Evolutionary conservation across 345 rosid genomes (phyloP).

Genomic region (Nephelium lappaceum): DNA sequence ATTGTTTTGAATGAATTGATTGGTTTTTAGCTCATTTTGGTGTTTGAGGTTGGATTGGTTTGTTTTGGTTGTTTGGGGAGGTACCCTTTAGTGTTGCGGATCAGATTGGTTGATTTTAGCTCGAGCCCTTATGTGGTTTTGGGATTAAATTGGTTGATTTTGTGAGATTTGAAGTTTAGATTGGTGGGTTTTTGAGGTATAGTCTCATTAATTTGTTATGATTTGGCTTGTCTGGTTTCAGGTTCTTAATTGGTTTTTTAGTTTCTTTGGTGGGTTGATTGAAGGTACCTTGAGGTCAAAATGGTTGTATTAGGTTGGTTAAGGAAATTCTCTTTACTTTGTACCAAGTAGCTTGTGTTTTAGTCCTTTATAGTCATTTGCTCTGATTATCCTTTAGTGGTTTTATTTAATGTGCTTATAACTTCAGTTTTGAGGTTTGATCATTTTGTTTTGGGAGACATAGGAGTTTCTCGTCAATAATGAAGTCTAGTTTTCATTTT

Average conservation of each 20-base stretch:
- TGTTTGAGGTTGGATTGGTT: slow-evolving; percentile 5
- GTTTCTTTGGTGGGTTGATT: neutral
- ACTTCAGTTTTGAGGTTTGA: neutral
- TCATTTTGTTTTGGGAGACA: neutral
- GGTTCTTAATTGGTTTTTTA: neutral
- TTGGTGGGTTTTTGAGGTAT: slow-evolving; percentile 1
- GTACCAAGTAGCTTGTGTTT: neutral
- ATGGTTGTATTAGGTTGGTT: slow-evolving; percentile 10
- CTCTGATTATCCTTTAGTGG: neutral
- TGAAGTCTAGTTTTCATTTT: neutral
- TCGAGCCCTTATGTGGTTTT: neutral
- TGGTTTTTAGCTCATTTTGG: slow-evolving; percentile 3
- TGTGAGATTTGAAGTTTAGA: neutral
- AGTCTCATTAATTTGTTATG: neutral
- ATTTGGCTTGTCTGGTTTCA: neutral
- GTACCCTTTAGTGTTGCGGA: neutral
- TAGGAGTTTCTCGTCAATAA: neutral
- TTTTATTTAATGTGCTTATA: neutral
- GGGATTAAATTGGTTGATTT: neutral
- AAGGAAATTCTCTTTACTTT: neutral
- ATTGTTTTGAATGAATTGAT: slow-evolving; percentile 10
- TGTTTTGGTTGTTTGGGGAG: slow-evolving; percentile 14
- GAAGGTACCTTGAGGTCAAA: slow-evolving; percentile 3
- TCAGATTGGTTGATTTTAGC: neutral
- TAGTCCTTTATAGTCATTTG: neutral